A percentile compares a stretch with the other conserved stretches of the same genome.
Evolutionary conservation across 352 stramenopile species (phyloP).

Genomic region (Proteromonas lacertae): DNA sequence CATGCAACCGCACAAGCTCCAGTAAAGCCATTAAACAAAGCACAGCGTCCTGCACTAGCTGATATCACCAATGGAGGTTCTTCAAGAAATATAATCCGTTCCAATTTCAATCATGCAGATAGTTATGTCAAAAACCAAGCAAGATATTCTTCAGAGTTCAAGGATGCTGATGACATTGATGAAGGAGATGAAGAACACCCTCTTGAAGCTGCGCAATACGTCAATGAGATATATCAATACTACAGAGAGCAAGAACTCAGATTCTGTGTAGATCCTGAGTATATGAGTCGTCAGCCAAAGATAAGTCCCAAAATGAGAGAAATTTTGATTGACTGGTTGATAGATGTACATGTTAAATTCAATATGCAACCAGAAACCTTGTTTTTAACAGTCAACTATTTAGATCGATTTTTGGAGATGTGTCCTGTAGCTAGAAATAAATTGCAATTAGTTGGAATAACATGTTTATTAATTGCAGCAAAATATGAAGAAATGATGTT

Average conservation of each 20-base stretch:
- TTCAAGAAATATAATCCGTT: no score
- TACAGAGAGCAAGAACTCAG: constrained; percentile 26
- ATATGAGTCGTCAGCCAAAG: constrained; percentile 56
- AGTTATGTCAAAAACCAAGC: no score
- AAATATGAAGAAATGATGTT: constrained; percentile 96
- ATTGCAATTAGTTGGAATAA: constrained; percentile 74
- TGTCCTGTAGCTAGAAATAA: constrained; percentile 25
- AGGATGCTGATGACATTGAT: no score
- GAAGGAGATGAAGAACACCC: no score
- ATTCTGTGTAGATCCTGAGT: constrained; percentile 23
- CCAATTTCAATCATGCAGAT: no score
- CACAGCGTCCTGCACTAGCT: no score
- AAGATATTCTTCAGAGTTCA: no score
- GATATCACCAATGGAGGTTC: no score
- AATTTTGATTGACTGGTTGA: constrained; percentile 97
- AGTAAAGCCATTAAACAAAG: no score
- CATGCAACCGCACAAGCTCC: no score
- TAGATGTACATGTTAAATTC: constrained; percentile 94
- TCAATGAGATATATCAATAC: no score
- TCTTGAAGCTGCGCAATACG: no score
- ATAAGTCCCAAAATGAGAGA: constrained; percentile 95
- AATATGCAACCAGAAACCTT: constrained; percentile 74
- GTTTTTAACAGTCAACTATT: constrained; percentile 83
- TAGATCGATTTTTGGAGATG: constrained; percentile 67
- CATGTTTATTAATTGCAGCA: constrained; percentile 66